Conservation (phyloP, 2,329 filamentous ascomycete species). For the Chaetomiaceae sp. region DNA sequence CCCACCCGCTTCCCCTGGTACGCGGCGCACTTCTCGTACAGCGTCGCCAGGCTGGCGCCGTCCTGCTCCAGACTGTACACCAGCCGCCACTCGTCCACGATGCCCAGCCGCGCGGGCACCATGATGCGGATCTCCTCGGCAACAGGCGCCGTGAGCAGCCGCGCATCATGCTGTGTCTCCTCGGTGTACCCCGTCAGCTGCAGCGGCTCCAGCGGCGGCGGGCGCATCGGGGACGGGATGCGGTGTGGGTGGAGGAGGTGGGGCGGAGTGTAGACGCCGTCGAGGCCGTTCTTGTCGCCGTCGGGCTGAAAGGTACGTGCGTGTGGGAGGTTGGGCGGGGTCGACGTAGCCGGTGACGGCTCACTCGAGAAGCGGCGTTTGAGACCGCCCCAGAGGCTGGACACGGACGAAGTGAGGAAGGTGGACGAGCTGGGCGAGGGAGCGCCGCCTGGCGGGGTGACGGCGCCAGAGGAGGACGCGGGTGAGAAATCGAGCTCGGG, state of each 20-base stretch:
- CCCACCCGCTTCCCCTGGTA: slow-evolving; percentile 68
- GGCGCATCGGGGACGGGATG: slow-evolving; percentile 73
- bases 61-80: slow-evolving; percentile 89
- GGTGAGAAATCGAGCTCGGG: slow-evolving; percentile 24
- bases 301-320: slow-evolving; percentile 24
- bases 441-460: slow-evolving; percentile 26
- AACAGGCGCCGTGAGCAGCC: slow-evolving; percentile 65
- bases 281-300: slow-evolving; percentile 40
- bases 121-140: slow-evolving; percentile 92
- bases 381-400: slow-evolving; percentile 53
- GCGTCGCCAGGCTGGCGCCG: slow-evolving; percentile 77
- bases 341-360: slow-evolving; percentile 25
- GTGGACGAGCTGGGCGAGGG: slow-evolving; percentile 26
- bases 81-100: slow-evolving; percentile 81
- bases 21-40: slow-evolving; percentile 73
- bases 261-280: slow-evolving; percentile 56
- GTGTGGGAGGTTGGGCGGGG: slow-evolving; percentile 18
- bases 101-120: slow-evolving; percentile 78
- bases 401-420: slow-evolving; percentile 32
- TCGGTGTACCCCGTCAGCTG: slow-evolving; percentile 61
- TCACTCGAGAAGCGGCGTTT: slow-evolving; percentile 62
- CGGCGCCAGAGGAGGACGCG: slow-evolving; percentile 26
- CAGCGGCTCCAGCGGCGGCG: slow-evolving; percentile 81
- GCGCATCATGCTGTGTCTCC: slow-evolving; percentile 54
- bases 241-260: slow-evolving; percentile 42